Evolutionary conservation across 2,329 filamentous ascomycete genomes (phyloP).

Genomic region (Rhinocladiella mackenziei): DNA sequence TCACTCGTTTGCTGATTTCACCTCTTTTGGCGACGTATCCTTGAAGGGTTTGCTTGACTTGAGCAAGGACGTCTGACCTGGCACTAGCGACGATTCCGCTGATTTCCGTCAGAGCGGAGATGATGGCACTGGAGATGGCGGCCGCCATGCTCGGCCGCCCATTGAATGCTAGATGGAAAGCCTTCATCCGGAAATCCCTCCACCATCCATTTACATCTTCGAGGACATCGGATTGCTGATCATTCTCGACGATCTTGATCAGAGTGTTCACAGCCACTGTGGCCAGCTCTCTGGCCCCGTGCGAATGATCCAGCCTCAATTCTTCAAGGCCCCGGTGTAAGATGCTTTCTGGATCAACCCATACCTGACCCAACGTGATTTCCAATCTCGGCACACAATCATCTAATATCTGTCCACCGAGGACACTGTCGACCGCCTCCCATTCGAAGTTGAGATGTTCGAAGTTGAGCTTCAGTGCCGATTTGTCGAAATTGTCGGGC

Average conservation of each 20-base stretch:
- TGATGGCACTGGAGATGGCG: conserved; percentile 51
- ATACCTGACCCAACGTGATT: conserved; percentile 57
- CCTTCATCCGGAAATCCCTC: conserved; percentile 46
- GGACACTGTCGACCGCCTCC: conserved; percentile 51
- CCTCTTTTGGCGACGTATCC: conserved; percentile 30
- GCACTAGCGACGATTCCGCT: conserved; percentile 26
- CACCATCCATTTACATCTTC: conserved; percentile 51
- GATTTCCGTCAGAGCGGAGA: conserved; percentile 45
- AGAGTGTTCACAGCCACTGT: conserved; percentile 51
- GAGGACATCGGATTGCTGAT: conserved; percentile 29
- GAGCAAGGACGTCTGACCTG: conserved; percentile 7
- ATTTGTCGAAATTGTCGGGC: conserved; percentile 39
- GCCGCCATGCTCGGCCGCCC: conserved; percentile 64
- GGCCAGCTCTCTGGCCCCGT: conserved; percentile 58
- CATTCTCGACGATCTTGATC: conserved; percentile 42
- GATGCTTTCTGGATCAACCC: conserved; percentile 50
- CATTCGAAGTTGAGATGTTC: conserved; percentile 59
- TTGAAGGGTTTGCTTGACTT: conserved; percentile 28
- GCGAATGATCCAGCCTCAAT: conserved; percentile 56
- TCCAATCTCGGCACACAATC: conserved; percentile 56
- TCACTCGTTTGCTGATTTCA: conserved; percentile 21
- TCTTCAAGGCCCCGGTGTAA: conserved; percentile 41
- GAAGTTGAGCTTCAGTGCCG: conserved; percentile 55
- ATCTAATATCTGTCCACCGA: conserved; percentile 36
- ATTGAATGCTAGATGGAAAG: conserved; percentile 63